Evolutionary conservation across 768 basidiomycete species (phyloP).

Genomic region (Podaxis sp.): DNA sequence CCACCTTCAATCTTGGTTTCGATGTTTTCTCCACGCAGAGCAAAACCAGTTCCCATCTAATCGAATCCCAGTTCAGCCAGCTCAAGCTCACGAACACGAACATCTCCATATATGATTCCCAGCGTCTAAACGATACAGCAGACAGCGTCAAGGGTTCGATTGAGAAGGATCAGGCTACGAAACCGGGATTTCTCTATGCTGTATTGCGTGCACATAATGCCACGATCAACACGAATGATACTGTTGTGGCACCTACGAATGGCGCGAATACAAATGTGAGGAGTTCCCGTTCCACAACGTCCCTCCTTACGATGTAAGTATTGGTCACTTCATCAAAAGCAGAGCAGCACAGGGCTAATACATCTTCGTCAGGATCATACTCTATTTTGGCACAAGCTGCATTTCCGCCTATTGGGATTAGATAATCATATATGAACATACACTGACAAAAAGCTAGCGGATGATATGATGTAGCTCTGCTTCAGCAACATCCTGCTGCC

Average conservation of each 20-base stretch:
- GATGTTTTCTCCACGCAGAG: constrained; percentile 77
- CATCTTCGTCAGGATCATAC: constrained; percentile 58
- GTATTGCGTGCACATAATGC: constrained; percentile 64
- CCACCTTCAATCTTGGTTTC: constrained; percentile 45
- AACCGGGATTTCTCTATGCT: constrained; percentile 68
- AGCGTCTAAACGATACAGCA: constrained; percentile 56
- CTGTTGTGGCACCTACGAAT: constrained; percentile 16
- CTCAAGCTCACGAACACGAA: constrained; percentile 45
- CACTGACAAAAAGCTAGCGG: constrained; percentile 1
- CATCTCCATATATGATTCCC: constrained; percentile 60
- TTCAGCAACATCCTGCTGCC: neutral
- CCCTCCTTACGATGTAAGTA: constrained; percentile 75
- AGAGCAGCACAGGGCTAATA: neutral
- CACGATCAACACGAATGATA: constrained; percentile 32
- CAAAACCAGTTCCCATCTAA: constrained; percentile 54
- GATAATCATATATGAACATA: neutral
- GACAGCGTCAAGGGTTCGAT: constrained; percentile 44
- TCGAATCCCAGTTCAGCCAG: constrained; percentile 60
- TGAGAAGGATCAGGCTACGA: constrained; percentile 37
- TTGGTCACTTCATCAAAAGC: neutral
- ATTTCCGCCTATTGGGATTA: constrained; percentile 66
- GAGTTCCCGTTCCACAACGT: constrained; percentile 31
- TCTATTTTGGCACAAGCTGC: constrained; percentile 86
- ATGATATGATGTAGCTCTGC: neutral
- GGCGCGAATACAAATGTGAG: no score